phyloP scores from a whole-genome alignment of 2,329 filamentous ascomycete species.

The Clarireedia homoeocarpa region DNA sequence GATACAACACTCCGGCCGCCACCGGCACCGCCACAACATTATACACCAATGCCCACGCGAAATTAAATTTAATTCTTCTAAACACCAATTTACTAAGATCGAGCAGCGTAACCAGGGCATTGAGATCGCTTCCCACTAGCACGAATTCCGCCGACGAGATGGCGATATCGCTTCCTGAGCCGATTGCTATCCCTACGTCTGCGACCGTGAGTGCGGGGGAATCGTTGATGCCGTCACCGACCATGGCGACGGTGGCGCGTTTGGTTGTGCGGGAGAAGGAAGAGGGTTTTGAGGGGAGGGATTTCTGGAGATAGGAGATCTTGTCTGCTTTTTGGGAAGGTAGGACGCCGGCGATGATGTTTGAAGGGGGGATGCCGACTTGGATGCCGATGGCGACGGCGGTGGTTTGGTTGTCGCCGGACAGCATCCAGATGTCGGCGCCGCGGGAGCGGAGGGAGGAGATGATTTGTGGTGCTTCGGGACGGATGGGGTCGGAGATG shows the following conservation, averaged over 20 bases:
- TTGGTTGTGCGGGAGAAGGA: conserved; percentile 13
- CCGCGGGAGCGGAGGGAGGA: conserved; percentile 54
- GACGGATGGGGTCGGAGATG: conserved; percentile 73
- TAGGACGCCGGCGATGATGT: conserved; percentile 81
- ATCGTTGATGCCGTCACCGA: conserved; percentile 83
- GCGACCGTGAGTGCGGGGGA: conserved; percentile 72
- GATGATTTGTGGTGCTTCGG: conserved; percentile 61
- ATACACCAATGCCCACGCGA: conserved; percentile 59
- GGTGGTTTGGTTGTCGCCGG: conserved; percentile 82
- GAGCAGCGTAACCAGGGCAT: conserved; percentile 51
- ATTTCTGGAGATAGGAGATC: conserved; percentile 52
- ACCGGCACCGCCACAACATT: conserved; percentile 57
- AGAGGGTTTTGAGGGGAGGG: conserved; percentile 21
- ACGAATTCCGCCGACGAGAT: conserved; percentile 78
- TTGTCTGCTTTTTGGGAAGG: conserved; percentile 74
- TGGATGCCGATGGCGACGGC: conserved; percentile 69
- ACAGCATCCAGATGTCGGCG: conserved; percentile 83
- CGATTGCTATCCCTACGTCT: conserved; percentile 77
- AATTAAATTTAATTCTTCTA: conserved; percentile 58
- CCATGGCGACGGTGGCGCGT: conserved; percentile 64
- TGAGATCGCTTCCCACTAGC: conserved; percentile 55
- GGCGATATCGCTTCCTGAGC: conserved; percentile 74
- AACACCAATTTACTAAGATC: conserved; percentile 54
- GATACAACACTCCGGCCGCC: conserved; percentile 58
- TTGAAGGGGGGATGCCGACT: conserved; percentile 63